A percentile compares a stretch with the other conserved stretches of the same genome.
These are phyloP conservation scores for Vitis hybrid DNA, from an alignment of 177 flowering plant genomes.

Conservation along the genomic window DNA sequence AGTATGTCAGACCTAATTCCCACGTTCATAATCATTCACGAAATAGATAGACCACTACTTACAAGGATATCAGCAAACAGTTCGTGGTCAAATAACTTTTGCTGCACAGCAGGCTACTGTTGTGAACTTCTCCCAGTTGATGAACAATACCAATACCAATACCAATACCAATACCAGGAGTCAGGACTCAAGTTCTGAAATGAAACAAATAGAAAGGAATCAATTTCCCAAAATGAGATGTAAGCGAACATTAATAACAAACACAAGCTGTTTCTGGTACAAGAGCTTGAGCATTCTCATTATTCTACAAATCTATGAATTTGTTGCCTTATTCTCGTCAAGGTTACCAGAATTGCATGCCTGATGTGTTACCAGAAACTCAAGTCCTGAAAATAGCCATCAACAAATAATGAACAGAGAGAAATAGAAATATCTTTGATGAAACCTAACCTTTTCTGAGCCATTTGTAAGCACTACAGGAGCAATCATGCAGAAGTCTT, in stretches of 20 bases:
- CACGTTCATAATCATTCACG: no score
- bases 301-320: not conserved
- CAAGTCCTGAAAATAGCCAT: not conserved
- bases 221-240: not conserved
- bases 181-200: not conserved
- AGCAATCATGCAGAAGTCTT: not conserved
- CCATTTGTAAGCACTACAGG: not conserved
- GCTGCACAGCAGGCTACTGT: not conserved
- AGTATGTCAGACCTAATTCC: no score
- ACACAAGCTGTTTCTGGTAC: no score
- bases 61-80: not conserved
- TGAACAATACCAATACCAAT: not conserved
- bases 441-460: not conserved
- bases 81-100: not conserved
- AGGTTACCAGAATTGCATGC: not conserved
- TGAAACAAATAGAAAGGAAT: not conserved
- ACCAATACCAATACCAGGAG: not conserved
- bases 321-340: not conserved
- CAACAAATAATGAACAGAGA: not conserved
- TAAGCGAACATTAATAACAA: not conserved
- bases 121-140: not conserved
- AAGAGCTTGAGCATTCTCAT: no score
- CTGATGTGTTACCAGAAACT: no score
- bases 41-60: not conserved
- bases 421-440: not conserved